A percentile compares a stretch with the other conserved stretches of the same genome.
These are phyloP conservation scores for Boechera retrofracta DNA, from an alignment of 345 rosid species.

Conservation along the genomic window DNA sequence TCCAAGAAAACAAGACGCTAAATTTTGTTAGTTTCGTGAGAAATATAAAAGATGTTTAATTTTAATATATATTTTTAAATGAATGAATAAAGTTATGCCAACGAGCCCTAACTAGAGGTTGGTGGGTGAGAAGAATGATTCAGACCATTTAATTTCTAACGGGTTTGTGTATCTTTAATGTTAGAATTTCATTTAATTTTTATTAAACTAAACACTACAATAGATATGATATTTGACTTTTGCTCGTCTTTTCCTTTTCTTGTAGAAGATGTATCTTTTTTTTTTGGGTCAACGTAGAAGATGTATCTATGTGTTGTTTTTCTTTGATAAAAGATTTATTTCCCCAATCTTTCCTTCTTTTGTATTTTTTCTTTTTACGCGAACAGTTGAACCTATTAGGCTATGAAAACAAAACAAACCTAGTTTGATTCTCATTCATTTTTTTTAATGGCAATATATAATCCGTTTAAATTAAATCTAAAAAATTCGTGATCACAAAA, in stretches of 20 bases:
- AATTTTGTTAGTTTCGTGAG: not conserved
- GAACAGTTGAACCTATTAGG: constrained; percentile 12
- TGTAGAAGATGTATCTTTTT: constrained; percentile 5
- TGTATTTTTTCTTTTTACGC: not conserved
- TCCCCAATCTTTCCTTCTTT: not conserved
- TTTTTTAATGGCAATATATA: not conserved
- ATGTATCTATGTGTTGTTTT: constrained; percentile 19
- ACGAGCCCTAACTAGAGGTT: constrained; percentile 29
- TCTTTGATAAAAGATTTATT: not conserved
- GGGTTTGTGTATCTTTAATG: constrained; percentile 33
- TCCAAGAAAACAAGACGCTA: not conserved
- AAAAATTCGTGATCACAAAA: not conserved
- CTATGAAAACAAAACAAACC: not conserved
- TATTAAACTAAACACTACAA: constrained; percentile 1
- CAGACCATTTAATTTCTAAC: constrained; percentile 40
- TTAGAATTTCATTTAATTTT: not conserved
- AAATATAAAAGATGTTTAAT: not conserved
- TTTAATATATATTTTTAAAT: constrained; percentile 18
- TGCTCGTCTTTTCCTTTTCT: constrained; percentile 33
- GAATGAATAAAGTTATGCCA: constrained; percentile 41
- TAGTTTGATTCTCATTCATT: constrained; percentile 1
- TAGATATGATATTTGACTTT: constrained; percentile 31
- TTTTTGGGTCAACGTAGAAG: not conserved
- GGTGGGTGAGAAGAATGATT: constrained; percentile 37
- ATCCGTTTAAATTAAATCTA: not conserved